Conservation (phyloP, 2,329 filamentous ascomycete species). For the Fusarium luffae region DNA sequence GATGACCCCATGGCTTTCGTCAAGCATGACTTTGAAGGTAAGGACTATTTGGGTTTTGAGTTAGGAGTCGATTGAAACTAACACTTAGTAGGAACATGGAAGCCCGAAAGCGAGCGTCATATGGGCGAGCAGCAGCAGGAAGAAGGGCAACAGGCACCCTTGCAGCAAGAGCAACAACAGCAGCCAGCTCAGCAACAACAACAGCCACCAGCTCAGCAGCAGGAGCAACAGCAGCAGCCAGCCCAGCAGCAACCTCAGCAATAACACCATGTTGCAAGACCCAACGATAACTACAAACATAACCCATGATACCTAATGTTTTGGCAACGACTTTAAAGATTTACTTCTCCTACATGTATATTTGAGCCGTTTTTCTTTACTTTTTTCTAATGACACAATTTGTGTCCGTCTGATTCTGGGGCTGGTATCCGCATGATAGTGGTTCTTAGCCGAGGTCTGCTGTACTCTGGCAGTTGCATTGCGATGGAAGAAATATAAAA, state of each 20-base stretch:
- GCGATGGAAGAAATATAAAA: constrained; percentile 36
- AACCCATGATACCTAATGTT: constrained; percentile 42
- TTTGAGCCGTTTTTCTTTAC: constrained; percentile 43
- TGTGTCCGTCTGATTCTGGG: constrained; percentile 33
- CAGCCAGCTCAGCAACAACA: constrained; percentile 34
- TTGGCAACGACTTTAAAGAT: constrained; percentile 42
- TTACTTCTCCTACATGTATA: constrained; percentile 46
- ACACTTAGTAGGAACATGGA: constrained; percentile 72
- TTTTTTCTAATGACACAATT: constrained; percentile 43
- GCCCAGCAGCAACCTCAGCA: constrained; percentile 36
- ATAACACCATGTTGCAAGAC: constrained; percentile 29
- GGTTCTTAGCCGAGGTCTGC: constrained; percentile 15
- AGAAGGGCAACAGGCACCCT: background rate
- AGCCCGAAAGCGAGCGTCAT: constrained; percentile 76
- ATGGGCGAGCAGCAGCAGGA: constrained; percentile 64
- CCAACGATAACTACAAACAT: constrained; percentile 20
- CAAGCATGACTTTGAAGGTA: constrained; percentile 96
- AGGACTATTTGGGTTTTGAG: constrained; percentile 33
- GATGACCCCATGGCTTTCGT: constrained; percentile 98
- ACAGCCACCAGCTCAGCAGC: background rate
- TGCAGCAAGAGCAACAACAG: constrained; percentile 45
- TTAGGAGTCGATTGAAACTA: background rate
- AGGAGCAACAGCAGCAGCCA: constrained; percentile 28
- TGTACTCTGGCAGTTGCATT: constrained; percentile 34
- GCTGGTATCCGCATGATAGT: constrained; percentile 40